Evolutionary conservation across 2,329 filamentous ascomycete genomes (phyloP).

Genomic region (Pseudopyrenochaeta lycopersici): DNA sequence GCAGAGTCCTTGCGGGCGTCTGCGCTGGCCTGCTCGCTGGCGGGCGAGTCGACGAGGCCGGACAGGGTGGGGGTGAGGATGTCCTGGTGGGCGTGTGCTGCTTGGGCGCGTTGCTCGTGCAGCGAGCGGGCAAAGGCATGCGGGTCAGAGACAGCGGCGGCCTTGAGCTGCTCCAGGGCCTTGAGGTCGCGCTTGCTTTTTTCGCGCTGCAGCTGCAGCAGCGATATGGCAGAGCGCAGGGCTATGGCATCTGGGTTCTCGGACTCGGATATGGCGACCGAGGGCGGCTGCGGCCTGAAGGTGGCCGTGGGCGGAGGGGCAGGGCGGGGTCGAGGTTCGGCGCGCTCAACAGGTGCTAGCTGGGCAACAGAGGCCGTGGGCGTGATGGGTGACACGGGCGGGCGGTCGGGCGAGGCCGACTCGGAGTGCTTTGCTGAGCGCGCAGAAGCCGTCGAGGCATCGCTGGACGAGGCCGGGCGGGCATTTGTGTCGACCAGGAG

Average conservation of each 20-base stretch:
- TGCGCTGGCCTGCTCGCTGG: conserved; percentile 15
- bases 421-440: conserved; percentile 34
- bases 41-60: conserved; percentile 43
- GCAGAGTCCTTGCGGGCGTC: conserved; percentile 42
- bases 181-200: conserved; percentile 80
- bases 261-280: conserved; percentile 57
- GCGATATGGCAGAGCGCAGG: conserved; percentile 82
- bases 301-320: conserved; percentile 40
- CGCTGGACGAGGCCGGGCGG: conserved; percentile 33
- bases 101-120: conserved; percentile 62
- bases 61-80: conserved; percentile 49
- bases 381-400: conserved; percentile 53
- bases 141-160: conserved; percentile 74
- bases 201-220: conserved; percentile 85
- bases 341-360: conserved; percentile 40
- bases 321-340: conserved; percentile 35
- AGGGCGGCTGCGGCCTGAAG: conserved; percentile 54
- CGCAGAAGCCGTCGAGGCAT: conserved; percentile 30
- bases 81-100: conserved; percentile 37
- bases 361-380: conserved; percentile 46
- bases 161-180: conserved; percentile 73
- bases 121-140: conserved; percentile 76
- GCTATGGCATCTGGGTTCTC: conserved; percentile 88
- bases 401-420: conserved; percentile 45
- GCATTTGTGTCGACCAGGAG: conserved; percentile 44